These are phyloP conservation scores for Malassezia arunalokei DNA, from an alignment of 1,284 basidiomycete species.

Conservation along the genomic window DNA sequence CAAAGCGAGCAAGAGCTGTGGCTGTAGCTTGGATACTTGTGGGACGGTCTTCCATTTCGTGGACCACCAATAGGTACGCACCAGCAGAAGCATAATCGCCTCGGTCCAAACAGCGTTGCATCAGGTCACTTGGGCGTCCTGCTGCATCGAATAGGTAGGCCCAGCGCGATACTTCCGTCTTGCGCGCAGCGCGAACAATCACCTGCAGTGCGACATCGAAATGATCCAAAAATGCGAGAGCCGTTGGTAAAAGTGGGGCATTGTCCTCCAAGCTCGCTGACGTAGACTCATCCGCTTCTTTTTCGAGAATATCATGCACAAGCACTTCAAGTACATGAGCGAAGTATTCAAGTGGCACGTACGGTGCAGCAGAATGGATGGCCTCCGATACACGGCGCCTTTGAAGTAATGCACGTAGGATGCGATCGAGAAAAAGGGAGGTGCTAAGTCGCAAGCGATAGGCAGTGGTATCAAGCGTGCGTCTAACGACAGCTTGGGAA, in stretches of 20 bases:
- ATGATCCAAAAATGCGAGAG: constrained; percentile 83
- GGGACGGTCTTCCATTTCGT: constrained; percentile 78
- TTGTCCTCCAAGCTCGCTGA: not conserved
- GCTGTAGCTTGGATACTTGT: constrained; percentile 53
- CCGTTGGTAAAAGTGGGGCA: constrained; percentile 53
- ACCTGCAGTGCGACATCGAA: constrained; percentile 82
- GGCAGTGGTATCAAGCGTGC: constrained; percentile 74
- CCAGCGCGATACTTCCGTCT: constrained; percentile 91
- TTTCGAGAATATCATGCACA: constrained; percentile 82
- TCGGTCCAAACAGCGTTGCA: constrained; percentile 69
- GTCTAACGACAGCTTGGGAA: constrained; percentile 65
- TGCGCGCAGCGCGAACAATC: constrained; percentile 87
- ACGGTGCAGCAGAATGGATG: constrained; percentile 72
- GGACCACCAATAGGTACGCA: constrained; percentile 82
- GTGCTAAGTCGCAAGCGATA: constrained; percentile 88
- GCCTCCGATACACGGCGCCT: constrained; percentile 49
- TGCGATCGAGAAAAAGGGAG: constrained; percentile 84
- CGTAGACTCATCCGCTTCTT: constrained; percentile 54
- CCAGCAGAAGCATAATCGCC: constrained; percentile 75
- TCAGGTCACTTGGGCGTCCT: constrained; percentile 76
- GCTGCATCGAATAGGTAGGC: constrained; percentile 73
- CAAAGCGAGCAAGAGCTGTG: not conserved
- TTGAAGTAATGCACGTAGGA: constrained; percentile 69
- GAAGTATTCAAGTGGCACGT: constrained; percentile 80
- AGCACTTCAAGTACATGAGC: constrained; percentile 86